Evolutionary conservation across 352 stramenopile genomes (phyloP).

Genomic region (Pythium phragmiticola): DNA sequence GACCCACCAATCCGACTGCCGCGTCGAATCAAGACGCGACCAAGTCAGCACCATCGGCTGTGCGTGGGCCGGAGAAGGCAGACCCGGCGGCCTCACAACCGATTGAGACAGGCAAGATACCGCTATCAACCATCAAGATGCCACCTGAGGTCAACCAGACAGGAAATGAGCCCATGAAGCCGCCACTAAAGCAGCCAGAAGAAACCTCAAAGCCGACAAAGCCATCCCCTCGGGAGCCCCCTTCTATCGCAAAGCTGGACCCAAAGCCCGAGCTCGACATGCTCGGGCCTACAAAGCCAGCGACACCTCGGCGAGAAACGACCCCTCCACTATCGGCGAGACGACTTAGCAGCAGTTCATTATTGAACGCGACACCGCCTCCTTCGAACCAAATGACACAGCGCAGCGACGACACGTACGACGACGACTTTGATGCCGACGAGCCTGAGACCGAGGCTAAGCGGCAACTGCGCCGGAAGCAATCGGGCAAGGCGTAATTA

Average conservation of each 20-base stretch:
- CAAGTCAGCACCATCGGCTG: background rate
- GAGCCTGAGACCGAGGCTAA: conserved; percentile 24
- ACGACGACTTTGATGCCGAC: conserved; percentile 52
- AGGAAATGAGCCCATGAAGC: background rate
- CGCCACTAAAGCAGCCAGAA: conserved; percentile 6
- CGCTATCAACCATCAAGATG: background rate
- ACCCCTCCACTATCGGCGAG: conserved; percentile 13
- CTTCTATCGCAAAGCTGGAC: background rate
- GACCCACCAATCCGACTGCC: background rate
- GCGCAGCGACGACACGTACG: conserved; percentile 35
- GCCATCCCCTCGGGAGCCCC: background rate
- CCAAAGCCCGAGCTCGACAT: conserved; percentile 10
- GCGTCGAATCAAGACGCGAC: conserved; percentile 3
- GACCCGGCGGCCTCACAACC: background rate
- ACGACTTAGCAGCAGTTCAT: conserved; percentile 5
- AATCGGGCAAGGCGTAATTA: conserved; percentile 13
- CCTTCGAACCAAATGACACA: conserved; percentile 14
- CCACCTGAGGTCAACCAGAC: conserved; percentile 1
- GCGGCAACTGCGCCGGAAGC: conserved; percentile 21
- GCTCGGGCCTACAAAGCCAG: conserved; percentile 12
- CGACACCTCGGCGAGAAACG: conserved; percentile 14
- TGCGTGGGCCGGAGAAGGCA: background rate
- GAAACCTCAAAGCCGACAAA: conserved; percentile 10
- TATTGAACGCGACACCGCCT: background rate
- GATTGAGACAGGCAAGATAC: background rate